Percentiles rank a stretch among this genome's conserved stretches.
Conservation (phyloP, 805 yeast species). For the Candida sanyiensis region DNA sequence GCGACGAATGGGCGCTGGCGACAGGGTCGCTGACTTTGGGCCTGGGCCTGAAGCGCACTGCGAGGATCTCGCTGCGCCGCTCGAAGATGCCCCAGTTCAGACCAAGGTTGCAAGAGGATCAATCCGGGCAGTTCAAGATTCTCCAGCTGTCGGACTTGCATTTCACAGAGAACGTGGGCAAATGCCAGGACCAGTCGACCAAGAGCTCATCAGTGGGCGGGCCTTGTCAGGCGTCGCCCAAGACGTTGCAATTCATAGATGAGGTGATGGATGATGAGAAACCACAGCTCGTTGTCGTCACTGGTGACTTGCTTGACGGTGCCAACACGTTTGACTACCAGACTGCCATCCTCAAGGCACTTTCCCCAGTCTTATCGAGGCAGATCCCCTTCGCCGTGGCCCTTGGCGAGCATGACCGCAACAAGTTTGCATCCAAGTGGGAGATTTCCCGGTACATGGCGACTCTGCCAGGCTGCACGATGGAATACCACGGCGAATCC, state of each 20-base stretch:
- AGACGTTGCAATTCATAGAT: constrained; percentile 46
- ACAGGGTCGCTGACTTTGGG: background rate
- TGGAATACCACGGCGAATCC: constrained; percentile 19
- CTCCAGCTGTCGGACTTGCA: constrained; percentile 65
- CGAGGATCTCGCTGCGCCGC: background rate
- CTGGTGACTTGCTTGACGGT: constrained; percentile 64
- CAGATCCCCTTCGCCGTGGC: constrained; percentile 56
- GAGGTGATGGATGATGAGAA: constrained; percentile 45
- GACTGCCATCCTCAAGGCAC: constrained; percentile 53
- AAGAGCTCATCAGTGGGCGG: constrained; percentile 28
- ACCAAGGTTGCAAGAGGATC: constrained; percentile 21
- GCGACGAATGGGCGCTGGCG: constrained; percentile 47
- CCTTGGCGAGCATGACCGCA: constrained; percentile 58
- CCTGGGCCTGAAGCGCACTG: background rate
- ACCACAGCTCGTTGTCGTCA: constrained; percentile 58
- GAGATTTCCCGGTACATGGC: constrained; percentile 41
- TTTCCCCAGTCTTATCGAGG: constrained; percentile 46
- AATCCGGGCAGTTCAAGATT: constrained; percentile 45
- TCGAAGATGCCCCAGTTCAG: too few species aligned
- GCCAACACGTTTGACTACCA: constrained; percentile 52
- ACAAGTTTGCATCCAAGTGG: constrained; percentile 38
- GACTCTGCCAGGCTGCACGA: constrained; percentile 45
- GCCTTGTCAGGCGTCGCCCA: constrained; percentile 53
- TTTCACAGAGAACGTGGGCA: constrained; percentile 53
- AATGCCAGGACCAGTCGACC: constrained; percentile 38